Percentiles rank a stretch among this genome's conserved stretches.
phyloP scores from a whole-genome alignment of 2,329 filamentous ascomycete genomes.

The Xylaria sp. region DNA sequence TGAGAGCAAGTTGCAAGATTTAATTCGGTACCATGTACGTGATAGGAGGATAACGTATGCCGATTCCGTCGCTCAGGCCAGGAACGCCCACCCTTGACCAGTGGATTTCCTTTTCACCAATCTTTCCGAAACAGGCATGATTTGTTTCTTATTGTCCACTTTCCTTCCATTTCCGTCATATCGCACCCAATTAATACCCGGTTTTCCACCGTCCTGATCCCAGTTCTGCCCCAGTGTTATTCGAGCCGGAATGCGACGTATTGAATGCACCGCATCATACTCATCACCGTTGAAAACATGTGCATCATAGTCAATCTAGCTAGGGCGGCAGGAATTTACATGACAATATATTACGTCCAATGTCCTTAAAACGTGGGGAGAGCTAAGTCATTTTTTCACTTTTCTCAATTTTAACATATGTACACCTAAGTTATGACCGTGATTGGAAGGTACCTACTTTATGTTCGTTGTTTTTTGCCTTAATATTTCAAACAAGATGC shows the following conservation, averaged over 20 bases:
- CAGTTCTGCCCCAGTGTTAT: slow-evolving; percentile 8
- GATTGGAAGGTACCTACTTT: too few species aligned
- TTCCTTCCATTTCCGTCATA: slow-evolving; percentile 12
- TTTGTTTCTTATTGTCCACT: slow-evolving; percentile 23
- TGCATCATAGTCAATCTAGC: neutral
- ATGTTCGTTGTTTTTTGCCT: too few species aligned
- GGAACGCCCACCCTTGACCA: slow-evolving; percentile 3
- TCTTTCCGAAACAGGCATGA: slow-evolving; percentile 31
- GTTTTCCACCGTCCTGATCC: slow-evolving; percentile 17
- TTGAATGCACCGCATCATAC: slow-evolving; percentile 13
- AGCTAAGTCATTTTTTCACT: neutral
- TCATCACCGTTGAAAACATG: slow-evolving; percentile 13
- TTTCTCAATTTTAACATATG: neutral
- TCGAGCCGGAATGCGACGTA: slow-evolving; percentile 31
- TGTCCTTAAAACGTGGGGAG: neutral
- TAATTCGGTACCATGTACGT: neutral
- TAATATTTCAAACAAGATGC: too few species aligned
- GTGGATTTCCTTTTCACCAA: slow-evolving; percentile 21
- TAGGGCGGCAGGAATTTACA: neutral
- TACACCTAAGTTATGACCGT: too few species aligned
- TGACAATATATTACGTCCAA: neutral
- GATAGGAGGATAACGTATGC: neutral
- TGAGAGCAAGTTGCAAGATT: neutral
- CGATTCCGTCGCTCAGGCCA: slow-evolving; percentile 3
- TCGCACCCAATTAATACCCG: slow-evolving; percentile 29